Percentiles rank a stretch among this genome's conserved stretches.
Conservation (phyloP, 768 basidiomycete genomes). For the Clitopilus passeckerianus region DNA sequence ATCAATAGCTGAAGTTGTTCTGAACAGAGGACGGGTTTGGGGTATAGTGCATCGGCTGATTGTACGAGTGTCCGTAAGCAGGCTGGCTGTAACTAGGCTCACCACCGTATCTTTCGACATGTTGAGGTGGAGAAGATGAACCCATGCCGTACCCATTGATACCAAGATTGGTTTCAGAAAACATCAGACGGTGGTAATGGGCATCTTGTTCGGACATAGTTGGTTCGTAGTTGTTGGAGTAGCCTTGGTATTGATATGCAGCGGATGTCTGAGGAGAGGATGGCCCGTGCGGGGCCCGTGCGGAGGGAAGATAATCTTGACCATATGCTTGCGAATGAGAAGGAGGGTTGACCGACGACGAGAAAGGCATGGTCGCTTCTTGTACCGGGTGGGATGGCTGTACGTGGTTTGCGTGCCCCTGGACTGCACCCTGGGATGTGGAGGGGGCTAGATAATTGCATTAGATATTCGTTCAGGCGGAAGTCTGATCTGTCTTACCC, state of each 20-base stretch:
- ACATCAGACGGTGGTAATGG: slow-evolving; percentile 72
- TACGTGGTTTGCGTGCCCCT: slow-evolving; percentile 26
- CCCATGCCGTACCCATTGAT: slow-evolving; percentile 23
- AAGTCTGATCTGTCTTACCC: slow-evolving; percentile 25
- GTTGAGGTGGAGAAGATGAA: slow-evolving; percentile 2
- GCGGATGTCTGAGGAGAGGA: not conserved
- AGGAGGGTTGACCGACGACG: slow-evolving; percentile 31
- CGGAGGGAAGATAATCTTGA: slow-evolving; percentile 4
- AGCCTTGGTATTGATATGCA: slow-evolving; percentile 4
- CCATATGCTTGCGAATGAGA: slow-evolving; percentile 21
- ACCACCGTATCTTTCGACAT: not conserved
- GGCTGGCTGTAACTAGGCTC: not conserved
- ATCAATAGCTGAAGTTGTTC: not conserved
- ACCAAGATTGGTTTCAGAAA: slow-evolving; percentile 67
- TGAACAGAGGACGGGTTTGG: not conserved
- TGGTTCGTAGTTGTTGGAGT: slow-evolving; percentile 26
- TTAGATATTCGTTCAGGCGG: too few relatives aligned
- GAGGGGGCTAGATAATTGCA: not conserved
- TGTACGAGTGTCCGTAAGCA: not conserved
- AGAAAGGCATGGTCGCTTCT: slow-evolving; percentile 37
- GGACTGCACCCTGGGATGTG: not conserved
- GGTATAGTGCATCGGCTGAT: not conserved
- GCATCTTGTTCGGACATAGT: slow-evolving; percentile 51
- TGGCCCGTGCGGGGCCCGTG: not conserved
- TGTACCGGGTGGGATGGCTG: slow-evolving; percentile 17